phyloP scores from a whole-genome alignment of 2,329 filamentous ascomycete genomes.

The Hawksworthiomyces lignivorus region DNA sequence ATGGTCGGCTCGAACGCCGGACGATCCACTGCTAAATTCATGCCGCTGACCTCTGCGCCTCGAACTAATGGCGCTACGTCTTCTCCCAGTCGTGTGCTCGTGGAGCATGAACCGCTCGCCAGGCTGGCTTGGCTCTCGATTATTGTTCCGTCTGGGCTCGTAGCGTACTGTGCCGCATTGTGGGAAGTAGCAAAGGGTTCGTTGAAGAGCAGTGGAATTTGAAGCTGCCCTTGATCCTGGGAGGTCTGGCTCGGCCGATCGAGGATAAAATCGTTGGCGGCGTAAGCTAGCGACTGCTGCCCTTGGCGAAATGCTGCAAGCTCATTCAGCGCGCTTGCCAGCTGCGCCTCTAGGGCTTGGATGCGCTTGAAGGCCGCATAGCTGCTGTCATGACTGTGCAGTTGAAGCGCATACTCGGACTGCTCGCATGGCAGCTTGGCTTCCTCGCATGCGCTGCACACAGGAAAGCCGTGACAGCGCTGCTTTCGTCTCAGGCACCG shows the following conservation, averaged over 20 bases:
- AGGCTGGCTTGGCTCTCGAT: no score
- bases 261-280: no score
- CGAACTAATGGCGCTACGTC: no score
- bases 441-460: slow-evolving; percentile 9
- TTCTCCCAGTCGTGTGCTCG: no score
- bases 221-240: no score
- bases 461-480: slow-evolving; percentile 11
- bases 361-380: slow-evolving; percentile 5
- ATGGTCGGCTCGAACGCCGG: slow-evolving; percentile 17
- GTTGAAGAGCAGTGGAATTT: no score
- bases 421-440: slow-evolving; percentile 9
- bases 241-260: no score
- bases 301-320: background rate
- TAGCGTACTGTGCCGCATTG: no score
- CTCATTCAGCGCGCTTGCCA: slow-evolving; percentile 3
- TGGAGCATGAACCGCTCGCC: background rate
- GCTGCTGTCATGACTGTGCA: slow-evolving; percentile 7
- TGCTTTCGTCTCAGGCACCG: slow-evolving; percentile 10
- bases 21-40: no score
- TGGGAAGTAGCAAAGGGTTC: no score
- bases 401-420: slow-evolving; percentile 8
- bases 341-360: slow-evolving; percentile 6
- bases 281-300: background rate
- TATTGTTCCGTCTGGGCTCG: no score
- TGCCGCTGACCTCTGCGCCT: no score